Percentiles rank a stretch among this genome's conserved stretches.
These are phyloP conservation scores for Evansstolkia leycettana DNA, from an alignment of 495 filamentous ascomycete genomes.

Conservation along the genomic window DNA sequence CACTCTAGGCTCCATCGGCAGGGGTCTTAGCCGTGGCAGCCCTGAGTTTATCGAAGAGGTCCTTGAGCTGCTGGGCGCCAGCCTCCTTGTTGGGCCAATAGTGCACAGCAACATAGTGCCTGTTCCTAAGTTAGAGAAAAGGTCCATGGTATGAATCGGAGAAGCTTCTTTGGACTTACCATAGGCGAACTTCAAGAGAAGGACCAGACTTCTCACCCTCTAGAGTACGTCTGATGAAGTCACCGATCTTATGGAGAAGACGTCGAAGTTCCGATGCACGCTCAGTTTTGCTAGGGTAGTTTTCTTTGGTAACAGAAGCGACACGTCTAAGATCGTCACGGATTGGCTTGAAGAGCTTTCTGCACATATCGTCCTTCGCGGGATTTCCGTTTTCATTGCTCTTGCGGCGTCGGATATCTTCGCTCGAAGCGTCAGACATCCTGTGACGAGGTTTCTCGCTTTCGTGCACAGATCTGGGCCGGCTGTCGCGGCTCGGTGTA, in stretches of 20 bases:
- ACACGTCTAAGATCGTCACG: slow-evolving; percentile 45
- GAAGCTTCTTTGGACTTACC: slow-evolving; percentile 21
- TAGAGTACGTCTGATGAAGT: slow-evolving; percentile 30
- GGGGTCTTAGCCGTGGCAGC: slow-evolving; percentile 11
- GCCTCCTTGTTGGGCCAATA: slow-evolving; percentile 41
- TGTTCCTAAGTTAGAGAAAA: slow-evolving; percentile 8
- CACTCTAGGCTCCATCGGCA: slow-evolving; percentile 16
- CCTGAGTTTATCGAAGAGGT: slow-evolving; percentile 37
- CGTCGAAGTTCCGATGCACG: slow-evolving; percentile 36
- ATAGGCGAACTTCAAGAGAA: slow-evolving; percentile 32
- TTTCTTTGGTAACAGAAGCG: slow-evolving; percentile 48
- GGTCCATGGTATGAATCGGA: not conserved
- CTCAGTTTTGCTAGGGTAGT: slow-evolving; percentile 45
- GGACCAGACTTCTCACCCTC: slow-evolving; percentile 20
- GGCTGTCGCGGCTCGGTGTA: slow-evolving; percentile 29
- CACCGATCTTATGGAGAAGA: slow-evolving; percentile 37
- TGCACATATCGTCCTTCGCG: slow-evolving; percentile 40
- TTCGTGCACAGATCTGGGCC: slow-evolving; percentile 22
- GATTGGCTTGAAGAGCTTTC: slow-evolving; percentile 46
- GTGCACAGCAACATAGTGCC: slow-evolving; percentile 34
- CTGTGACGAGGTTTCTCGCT: slow-evolving; percentile 22
- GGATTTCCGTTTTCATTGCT: slow-evolving; percentile 27
- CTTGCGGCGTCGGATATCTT: slow-evolving; percentile 31
- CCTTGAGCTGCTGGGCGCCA: slow-evolving; percentile 28
- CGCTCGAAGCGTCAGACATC: slow-evolving; percentile 25